Conservation (phyloP, 352 stramenopile species). For the Phytophthora pinifolia region DNA sequence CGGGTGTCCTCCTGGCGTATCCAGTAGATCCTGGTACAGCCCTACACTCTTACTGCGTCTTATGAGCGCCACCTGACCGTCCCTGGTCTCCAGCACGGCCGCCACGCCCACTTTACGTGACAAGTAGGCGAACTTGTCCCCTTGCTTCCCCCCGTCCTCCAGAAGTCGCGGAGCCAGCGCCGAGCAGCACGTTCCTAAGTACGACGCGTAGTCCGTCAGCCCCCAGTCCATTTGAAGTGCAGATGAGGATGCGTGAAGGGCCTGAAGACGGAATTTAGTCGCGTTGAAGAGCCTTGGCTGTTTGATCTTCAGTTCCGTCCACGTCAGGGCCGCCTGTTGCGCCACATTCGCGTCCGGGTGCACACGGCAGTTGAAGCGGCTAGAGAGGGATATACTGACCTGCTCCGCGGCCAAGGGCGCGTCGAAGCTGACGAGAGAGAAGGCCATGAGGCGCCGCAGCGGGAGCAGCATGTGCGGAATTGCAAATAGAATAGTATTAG, state of each 20-base stretch:
- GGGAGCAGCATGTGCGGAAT: conserved; percentile 26
- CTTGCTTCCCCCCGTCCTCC: conserved; percentile 27
- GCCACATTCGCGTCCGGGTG: conserved; percentile 52
- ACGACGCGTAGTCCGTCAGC: conserved; percentile 76
- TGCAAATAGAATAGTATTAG: not conserved
- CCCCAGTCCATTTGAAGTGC: conserved; percentile 42
- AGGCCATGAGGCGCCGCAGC: conserved; percentile 44
- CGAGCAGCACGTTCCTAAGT: conserved; percentile 74
- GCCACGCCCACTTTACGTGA: conserved; percentile 84
- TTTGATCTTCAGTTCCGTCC: conserved; percentile 32
- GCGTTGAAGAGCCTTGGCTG: conserved; percentile 72
- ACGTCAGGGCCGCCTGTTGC: conserved; percentile 38
- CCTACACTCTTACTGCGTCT: conserved; percentile 63
- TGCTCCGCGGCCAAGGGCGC: conserved; percentile 30
- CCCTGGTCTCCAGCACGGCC: conserved; percentile 59
- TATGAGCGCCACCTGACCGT: conserved; percentile 67
- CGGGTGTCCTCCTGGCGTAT: conserved; percentile 80
- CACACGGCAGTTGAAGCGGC: conserved; percentile 35
- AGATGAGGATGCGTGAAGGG: conserved; percentile 1
- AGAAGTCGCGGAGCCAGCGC: conserved; percentile 36
- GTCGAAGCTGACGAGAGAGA: conserved; percentile 35
- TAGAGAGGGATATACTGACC: conserved; percentile 48
- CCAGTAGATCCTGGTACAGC: conserved; percentile 70
- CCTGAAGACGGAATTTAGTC: conserved; percentile 59
- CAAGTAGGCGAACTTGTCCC: conserved; percentile 53